Base-by-base conservation (phyloP, 2,329 filamentous ascomycete genomes). In the Neofusicoccum parvum region DNA sequence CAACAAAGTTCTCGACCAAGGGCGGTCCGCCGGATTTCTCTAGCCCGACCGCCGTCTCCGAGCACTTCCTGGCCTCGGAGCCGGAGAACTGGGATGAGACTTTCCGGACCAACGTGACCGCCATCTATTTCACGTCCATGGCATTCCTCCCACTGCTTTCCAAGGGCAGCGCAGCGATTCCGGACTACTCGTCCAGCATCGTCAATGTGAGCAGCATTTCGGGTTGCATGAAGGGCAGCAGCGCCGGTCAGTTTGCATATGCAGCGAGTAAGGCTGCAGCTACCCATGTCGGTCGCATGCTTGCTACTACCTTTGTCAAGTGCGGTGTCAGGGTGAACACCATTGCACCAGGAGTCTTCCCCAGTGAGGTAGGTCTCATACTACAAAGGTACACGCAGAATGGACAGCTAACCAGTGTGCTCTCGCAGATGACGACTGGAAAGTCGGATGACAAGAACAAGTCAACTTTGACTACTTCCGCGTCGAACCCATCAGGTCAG, bases 191-290 rank as follows among this genome's bases (percentile, higher is more conserved):
- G 0, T 81, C 81, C 3, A 80, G 74, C 17, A 78, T 88, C 32
- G 80, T 87, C 68, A 87, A 87, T 62, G 81, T 87, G 54, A 77
- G 79, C 45, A 83, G 80, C n/a, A 81, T 84, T 51, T 80, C 79
- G 1, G 84, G 83, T 0, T 71, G 81, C 5, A 80, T 85, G 76
- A 86, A 86, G 70, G 81, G 81, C 0, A 78, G 76, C 54, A 81
- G 77, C 67, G 74, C 69, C n/a, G 84, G 84, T 3, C 83, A 86
- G 67, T 84, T 84, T 66, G 80, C 83, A 0, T 86, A 86, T 68
- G 81, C 82, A 2, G 73, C 79, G 9, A 82, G 79, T 46, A 87
- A 87, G 69, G 84, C 81, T 1, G 80, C 79, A 0, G 78, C 75
- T 36, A 81, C 80, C 2, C 81, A 83, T 67, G 64, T 84, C 17